Percentiles rank a stretch among this genome's conserved stretches.
Conservation (phyloP, 2,329 filamentous ascomycete species). For the Fusarium sororula region DNA sequence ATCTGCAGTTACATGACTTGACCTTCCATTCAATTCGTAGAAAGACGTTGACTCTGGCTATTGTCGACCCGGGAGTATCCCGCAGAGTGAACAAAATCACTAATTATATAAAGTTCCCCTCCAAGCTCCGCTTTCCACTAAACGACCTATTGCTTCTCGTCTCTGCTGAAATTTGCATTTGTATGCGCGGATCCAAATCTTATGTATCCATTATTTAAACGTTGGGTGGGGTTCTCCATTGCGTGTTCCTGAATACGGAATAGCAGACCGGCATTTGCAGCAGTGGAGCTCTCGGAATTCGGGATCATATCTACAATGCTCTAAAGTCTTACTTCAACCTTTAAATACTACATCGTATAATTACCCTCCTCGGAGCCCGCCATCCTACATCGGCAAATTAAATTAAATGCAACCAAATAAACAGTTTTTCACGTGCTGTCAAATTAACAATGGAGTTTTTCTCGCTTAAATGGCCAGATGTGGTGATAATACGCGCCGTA, state of each 20-base stretch:
- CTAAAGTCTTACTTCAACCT: not conserved
- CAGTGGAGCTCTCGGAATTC: too few species aligned
- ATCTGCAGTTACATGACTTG: not conserved
- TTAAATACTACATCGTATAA: not conserved
- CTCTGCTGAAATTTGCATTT: not conserved
- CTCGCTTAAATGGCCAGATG: not conserved
- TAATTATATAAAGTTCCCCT: not conserved
- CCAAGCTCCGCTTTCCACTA: not conserved
- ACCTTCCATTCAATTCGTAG: accelerated
- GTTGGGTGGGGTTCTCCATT: not conserved
- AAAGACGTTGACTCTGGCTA: too few species aligned
- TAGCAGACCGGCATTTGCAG: not conserved
- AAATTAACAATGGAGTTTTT: accelerated
- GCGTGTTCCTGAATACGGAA: not conserved
- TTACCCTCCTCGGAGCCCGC: not conserved
- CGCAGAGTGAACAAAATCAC: accelerated
- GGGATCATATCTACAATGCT: too few species aligned
- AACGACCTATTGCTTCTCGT: not conserved
- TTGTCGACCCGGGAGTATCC: accelerated
- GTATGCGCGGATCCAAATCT: not conserved
- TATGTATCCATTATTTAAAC: not conserved
- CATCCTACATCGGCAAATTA: not conserved
- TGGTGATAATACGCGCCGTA: not conserved
- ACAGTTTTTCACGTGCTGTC: not conserved
- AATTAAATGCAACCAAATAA: not conserved